phyloP scores from a whole-genome alignment of 1,139 yeast species.

The Hansenula sp. region DNA sequence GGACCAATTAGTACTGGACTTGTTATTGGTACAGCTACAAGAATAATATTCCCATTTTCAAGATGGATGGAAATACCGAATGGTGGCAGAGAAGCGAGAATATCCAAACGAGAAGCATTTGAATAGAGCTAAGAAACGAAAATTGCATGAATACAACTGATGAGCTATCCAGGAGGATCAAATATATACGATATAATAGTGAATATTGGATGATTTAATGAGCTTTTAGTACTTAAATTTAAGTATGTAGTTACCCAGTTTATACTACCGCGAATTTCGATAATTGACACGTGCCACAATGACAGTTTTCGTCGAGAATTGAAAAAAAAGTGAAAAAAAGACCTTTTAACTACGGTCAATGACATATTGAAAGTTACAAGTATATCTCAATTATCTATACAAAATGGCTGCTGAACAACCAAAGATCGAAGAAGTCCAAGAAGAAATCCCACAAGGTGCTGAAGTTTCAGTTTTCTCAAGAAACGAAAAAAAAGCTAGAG shows the following conservation, averaged over 20 bases:
- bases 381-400: not conserved
- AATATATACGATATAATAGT: too few relatives aligned
- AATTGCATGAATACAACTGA: not conserved
- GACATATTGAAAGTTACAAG: too few relatives aligned
- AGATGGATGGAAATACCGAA: slow-evolving; percentile 44
- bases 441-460: slow-evolving; percentile 82
- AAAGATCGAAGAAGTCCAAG: slow-evolving; percentile 29
- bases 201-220: too few relatives aligned
- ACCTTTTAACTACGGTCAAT: too few relatives aligned
- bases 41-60: slow-evolving; percentile 62
- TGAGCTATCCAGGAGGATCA: not conserved
- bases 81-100: slow-evolving; percentile 38
- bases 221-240: too few relatives aligned
- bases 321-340: slow-evolving; percentile 1
- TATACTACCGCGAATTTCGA: not conserved
- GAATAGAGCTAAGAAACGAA: not conserved
- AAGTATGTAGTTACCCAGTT: not conserved
- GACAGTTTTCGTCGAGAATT: not conserved
- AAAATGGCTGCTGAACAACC: slow-evolving; percentile 38
- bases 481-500: slow-evolving; percentile 96
- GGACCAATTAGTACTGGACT: slow-evolving; percentile 83
- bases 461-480: slow-evolving; percentile 80
- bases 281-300: not conserved
- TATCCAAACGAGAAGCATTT: slow-evolving; percentile 10
- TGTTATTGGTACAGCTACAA: slow-evolving; percentile 67